These are phyloP conservation scores for Aspergillus nanangensis DNA, from an alignment of 495 filamentous ascomycete species.

Conservation along the genomic window DNA sequence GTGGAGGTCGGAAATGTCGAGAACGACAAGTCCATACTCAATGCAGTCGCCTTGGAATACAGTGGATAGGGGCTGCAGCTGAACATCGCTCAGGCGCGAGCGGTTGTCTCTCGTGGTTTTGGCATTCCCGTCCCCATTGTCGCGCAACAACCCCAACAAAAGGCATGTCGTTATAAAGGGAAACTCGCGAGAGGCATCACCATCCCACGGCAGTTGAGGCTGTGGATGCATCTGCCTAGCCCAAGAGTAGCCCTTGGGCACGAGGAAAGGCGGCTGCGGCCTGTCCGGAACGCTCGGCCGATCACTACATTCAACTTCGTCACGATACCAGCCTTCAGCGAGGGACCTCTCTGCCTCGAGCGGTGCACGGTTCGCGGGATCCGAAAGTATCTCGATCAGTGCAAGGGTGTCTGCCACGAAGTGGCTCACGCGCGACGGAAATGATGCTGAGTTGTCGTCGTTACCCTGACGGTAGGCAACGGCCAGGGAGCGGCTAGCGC, in stretches of 20 bases:
- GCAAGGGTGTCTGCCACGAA: too few relatives aligned
- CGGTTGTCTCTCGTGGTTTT: too few relatives aligned
- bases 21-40: slow-evolving; percentile 16
- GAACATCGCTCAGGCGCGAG: slow-evolving; percentile 11
- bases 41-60: slow-evolving; percentile 14
- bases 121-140: slow-evolving; percentile 1
- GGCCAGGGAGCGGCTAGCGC: slow-evolving; percentile 12
- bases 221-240: slow-evolving; percentile 5
- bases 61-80: slow-evolving; percentile 16
- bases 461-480: slow-evolving; percentile 16
- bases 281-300: slow-evolving; percentile 14
- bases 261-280: slow-evolving; percentile 14
- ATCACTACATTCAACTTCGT: slow-evolving; percentile 1
- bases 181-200: slow-evolving; percentile 11
- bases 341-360: too few relatives aligned
- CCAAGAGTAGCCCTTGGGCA: background rate
- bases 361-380: too few relatives aligned
- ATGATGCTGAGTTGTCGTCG: background rate
- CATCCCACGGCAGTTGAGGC: slow-evolving; percentile 12
- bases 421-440: slow-evolving; percentile 1
- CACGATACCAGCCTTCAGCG: slow-evolving; percentile 14
- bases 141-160: slow-evolving; percentile 14
- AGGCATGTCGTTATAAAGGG: slow-evolving; percentile 14
- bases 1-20: slow-evolving; percentile 16
- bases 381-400: too few relatives aligned